phyloP scores from a whole-genome alignment of 1,284 basidiomycete genomes.

The Malassezia dermatis region DNA sequence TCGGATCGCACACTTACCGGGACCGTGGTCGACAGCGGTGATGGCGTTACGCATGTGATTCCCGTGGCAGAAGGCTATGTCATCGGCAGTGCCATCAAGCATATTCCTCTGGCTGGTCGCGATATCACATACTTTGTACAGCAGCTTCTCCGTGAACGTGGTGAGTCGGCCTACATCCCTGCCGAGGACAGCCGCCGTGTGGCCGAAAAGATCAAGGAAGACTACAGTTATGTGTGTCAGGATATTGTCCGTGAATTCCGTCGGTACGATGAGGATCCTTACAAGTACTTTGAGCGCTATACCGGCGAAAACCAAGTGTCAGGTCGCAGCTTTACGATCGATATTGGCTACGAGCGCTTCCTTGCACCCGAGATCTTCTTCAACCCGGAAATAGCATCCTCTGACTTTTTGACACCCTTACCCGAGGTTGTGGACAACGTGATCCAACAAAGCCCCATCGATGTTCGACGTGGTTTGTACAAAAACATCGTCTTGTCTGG shows the following conservation, averaged over 20 bases:
- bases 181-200: slow-evolving; percentile 91
- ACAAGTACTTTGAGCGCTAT: slow-evolving; percentile 89
- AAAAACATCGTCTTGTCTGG: slow-evolving; percentile 93
- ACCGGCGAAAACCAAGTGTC: slow-evolving; percentile 89
- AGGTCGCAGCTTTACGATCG: slow-evolving; percentile 77
- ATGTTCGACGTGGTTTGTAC: slow-evolving; percentile 84
- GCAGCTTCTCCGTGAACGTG: slow-evolving; percentile 87
- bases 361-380: slow-evolving; percentile 98
- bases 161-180: slow-evolving; percentile 77
- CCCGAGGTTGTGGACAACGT: slow-evolving; percentile 93
- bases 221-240: slow-evolving; percentile 93
- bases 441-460: slow-evolving; percentile 90
- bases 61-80: slow-evolving; percentile 95
- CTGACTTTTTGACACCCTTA: slow-evolving; percentile 92
- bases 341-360: slow-evolving; percentile 97
- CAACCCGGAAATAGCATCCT: slow-evolving; percentile 96
- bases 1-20: slow-evolving; percentile 87
- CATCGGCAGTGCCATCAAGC: slow-evolving; percentile 97
- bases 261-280: slow-evolving; percentile 92
- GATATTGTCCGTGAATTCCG: slow-evolving; percentile 98
- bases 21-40: slow-evolving; percentile 96
- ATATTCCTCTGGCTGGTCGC: slow-evolving; percentile 93
- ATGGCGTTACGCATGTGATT: slow-evolving; percentile 96
- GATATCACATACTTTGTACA: slow-evolving; percentile 97
- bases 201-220: slow-evolving; percentile 92